Conservation (phyloP, 345 rosid species). For the Mangifera indica region DNA sequence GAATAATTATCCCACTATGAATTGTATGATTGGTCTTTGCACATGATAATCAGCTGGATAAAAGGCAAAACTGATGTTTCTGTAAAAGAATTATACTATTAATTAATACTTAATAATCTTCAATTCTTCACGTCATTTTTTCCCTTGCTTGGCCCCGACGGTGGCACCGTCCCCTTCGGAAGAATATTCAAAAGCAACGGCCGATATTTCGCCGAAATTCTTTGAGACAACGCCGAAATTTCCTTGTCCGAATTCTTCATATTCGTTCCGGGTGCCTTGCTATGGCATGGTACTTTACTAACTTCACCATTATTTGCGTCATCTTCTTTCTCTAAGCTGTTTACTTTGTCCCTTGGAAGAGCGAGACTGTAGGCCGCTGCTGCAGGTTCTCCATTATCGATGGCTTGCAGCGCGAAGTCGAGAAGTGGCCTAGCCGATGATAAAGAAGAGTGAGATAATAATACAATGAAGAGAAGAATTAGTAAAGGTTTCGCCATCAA, state of each 20-base stretch:
- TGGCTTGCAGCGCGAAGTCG: not conserved
- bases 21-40: not conserved
- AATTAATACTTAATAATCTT: no score
- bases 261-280: not conserved
- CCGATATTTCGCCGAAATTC: slow-evolving; percentile 34
- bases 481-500: not conserved
- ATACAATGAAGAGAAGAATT: not conserved
- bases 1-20: no score
- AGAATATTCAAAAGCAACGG: slow-evolving; percentile 49
- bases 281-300: slow-evolving; percentile 15
- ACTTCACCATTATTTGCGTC: not conserved
- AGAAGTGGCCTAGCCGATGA: slow-evolving; percentile 12
- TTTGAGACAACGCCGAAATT: not conserved
- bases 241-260: not conserved
- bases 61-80: not conserved
- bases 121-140: slow-evolving; percentile 42
- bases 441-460: not conserved
- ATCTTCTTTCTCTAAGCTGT: not conserved
- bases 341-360: slow-evolving; percentile 10
- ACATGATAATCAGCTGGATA: not conserved
- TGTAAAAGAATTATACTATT: not conserved
- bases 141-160: slow-evolving; percentile 58
- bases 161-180: slow-evolving; percentile 50
- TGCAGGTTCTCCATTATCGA: not conserved
- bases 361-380: not conserved